Conservation (phyloP, 1,284 basidiomycete species). For the Stygiomarasmius scandens region DNA sequence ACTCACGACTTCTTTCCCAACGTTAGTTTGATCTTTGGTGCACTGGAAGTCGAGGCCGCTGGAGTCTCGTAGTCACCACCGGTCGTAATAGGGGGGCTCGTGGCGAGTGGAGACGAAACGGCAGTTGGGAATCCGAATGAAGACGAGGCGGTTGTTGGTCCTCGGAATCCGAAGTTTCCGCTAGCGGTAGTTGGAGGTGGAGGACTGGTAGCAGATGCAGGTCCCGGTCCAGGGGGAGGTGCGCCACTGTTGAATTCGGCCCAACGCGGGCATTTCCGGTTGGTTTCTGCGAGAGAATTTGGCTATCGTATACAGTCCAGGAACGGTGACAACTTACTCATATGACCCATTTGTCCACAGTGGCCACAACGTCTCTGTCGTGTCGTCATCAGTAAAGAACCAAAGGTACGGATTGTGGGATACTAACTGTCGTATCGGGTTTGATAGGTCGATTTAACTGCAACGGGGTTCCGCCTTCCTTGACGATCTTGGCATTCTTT, state of each 20-base stretch:
- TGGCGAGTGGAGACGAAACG: slow-evolving; percentile 77
- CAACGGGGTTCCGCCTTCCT: slow-evolving; percentile 79
- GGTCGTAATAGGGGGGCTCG: slow-evolving; percentile 72
- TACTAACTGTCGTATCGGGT: slow-evolving; percentile 75
- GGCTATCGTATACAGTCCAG: slow-evolving; percentile 7
- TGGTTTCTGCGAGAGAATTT: slow-evolving; percentile 68
- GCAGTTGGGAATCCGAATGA: slow-evolving; percentile 57
- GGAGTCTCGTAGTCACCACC: slow-evolving; percentile 51
- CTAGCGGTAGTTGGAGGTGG: slow-evolving; percentile 39
- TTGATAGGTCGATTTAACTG: slow-evolving; percentile 80
- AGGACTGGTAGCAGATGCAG: slow-evolving; percentile 49
- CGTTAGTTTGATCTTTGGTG: slow-evolving; percentile 72
- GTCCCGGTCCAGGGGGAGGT: slow-evolving; percentile 44
- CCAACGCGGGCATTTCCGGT: slow-evolving; percentile 91
- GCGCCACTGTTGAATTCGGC: slow-evolving; percentile 85
- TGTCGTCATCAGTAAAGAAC: slow-evolving; percentile 9
- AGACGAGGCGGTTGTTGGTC: slow-evolving; percentile 48
- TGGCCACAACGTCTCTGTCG: slow-evolving; percentile 87
- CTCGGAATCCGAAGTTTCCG: slow-evolving; percentile 42
- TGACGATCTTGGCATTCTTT: slow-evolving; percentile 91
- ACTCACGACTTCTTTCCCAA: slow-evolving; percentile 44
- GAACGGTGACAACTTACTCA: slow-evolving; percentile 63
- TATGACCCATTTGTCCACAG: slow-evolving; percentile 94
- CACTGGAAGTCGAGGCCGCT: slow-evolving; percentile 45
- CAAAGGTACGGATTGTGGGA: slow-evolving; percentile 12